A percentile compares a stretch with the other conserved stretches of the same genome.
Evolutionary conservation across 176 grass and related monocot species (phyloP).

Genomic region (Zea luxurians): DNA sequence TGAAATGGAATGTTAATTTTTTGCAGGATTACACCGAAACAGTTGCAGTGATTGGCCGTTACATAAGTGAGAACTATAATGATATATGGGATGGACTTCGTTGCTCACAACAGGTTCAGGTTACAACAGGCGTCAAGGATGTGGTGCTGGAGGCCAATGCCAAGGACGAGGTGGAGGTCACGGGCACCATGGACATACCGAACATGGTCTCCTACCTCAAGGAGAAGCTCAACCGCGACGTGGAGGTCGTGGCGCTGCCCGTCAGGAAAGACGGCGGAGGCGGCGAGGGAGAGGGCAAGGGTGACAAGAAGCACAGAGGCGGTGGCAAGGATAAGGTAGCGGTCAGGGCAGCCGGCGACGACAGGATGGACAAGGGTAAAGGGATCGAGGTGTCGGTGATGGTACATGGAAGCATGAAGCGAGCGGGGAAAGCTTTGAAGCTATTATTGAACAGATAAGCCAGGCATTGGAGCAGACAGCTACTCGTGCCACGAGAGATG

Average conservation of each 20-base stretch:
- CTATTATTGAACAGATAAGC: no score
- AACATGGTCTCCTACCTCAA: slow-evolving; percentile 54
- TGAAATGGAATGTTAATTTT: not conserved
- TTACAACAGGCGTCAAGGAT: slow-evolving; percentile 87
- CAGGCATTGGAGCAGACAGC: no score
- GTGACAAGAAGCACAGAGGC: slow-evolving; percentile 33
- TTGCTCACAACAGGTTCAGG: no score
- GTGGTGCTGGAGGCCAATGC: slow-evolving; percentile 52
- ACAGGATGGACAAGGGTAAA: slow-evolving; percentile 43
- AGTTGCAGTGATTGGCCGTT: slow-evolving; percentile 86
- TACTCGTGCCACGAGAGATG: no score
- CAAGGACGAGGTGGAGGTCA: slow-evolving; percentile 76
- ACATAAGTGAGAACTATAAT: slow-evolving; percentile 93
- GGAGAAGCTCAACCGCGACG: slow-evolving; percentile 72
- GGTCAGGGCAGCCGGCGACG: not conserved
- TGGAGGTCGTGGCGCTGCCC: slow-evolving; percentile 49
- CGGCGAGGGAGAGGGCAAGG: no score
- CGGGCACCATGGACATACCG: slow-evolving; percentile 67
- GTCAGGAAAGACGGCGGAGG: slow-evolving; percentile 44
- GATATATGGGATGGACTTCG: no score
- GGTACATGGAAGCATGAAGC: no score
- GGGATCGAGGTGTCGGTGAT: slow-evolving; percentile 27
- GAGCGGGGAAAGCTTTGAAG: no score
- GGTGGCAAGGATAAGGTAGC: slow-evolving; percentile 19
- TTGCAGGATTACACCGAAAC: slow-evolving; percentile 80